phyloP scores from a whole-genome alignment of 345 rosid species.

The Arabis alpina region DNA sequence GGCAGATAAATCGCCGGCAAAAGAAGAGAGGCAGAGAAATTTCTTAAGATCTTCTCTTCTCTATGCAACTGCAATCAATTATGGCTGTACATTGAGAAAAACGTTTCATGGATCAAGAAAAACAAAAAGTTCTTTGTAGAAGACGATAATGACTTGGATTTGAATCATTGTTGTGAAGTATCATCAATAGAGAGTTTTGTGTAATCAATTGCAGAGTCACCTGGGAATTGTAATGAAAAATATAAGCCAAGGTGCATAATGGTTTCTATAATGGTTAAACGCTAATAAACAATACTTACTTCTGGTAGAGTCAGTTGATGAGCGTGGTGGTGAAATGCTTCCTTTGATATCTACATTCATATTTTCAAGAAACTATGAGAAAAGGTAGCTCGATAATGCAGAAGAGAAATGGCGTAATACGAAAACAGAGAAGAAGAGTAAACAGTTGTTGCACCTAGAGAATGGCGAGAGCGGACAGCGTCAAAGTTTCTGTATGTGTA shows the following conservation, averaged over 20 bases:
- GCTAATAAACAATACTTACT: conserved; percentile 46
- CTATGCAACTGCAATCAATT: conserved; percentile 20
- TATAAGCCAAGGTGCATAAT: neutral
- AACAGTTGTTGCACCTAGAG: conserved; percentile 51
- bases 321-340: conserved; percentile 44
- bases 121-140: conserved; percentile 43
- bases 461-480: conserved; percentile 62
- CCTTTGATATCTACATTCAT: conserved; percentile 49
- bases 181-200: conserved; percentile 42
- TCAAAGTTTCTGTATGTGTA: conserved; percentile 89
- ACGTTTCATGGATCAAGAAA: conserved; percentile 42
- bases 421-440: conserved; percentile 7
- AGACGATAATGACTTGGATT: conserved; percentile 25
- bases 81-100: conserved; percentile 28
- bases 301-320: conserved; percentile 54
- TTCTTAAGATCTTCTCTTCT: conserved; percentile 28
- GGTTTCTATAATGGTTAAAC: neutral
- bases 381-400: neutral
- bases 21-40: conserved; percentile 15
- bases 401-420: neutral
- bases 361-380: conserved; percentile 15
- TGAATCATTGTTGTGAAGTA: conserved; percentile 30
- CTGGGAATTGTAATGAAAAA: conserved; percentile 39
- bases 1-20: conserved; percentile 16
- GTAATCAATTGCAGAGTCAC: conserved; percentile 70